Evolutionary conservation across 331 rosid genomes (phyloP), one percentile per base, ranked within the genome.

Genomic region (Dryas integrifolia): DNA sequence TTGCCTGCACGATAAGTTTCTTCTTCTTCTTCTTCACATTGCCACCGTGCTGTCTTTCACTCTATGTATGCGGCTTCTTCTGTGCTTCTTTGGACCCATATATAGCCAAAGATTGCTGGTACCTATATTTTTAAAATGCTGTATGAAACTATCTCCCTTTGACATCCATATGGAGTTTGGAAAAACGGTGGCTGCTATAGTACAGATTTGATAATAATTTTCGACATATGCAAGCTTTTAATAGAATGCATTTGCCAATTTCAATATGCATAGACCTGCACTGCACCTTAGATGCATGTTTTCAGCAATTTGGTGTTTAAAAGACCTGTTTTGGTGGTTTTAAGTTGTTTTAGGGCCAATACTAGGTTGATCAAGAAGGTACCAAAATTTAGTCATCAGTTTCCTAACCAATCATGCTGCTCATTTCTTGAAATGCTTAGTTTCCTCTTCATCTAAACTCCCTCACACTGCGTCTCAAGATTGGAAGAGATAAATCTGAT

Each of bases 1-100:
- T 78, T 90, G 82, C 77, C 93, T 80, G 87, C 85, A 46, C 78
- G 56, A 66, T 35, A 48, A 57, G 65, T 59, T 55, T 38, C 44
- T 14, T 66, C 10, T 16, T 46, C 55, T 61, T 58, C 51, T 12
- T 70, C 3, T 39, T 30, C 71, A 6, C 49, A 35, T 48, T 67
- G 66, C 6, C 49, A 55, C 65, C 38, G 6, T 18, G 65, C 40
- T 26, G 15, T 44, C 60, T 59, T 74, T 62, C 66, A 10, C 59
- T 12, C 55, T 70, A 40, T 67, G 72, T 57, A 69, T 21, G 47
- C 51, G 16, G 38, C 65, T 72, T 62, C 52, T 65, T 48, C 10
- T 48, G 76, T 50, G 26, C 21, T 67, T 74, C 63, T 58, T 69
- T 67, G 63, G 16, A 47, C 57, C 48, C 53, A 26, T 41, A 67